Evolutionary conservation across 257 asterid genomes (phyloP).

Genomic region (Fraxinus americana): DNA sequence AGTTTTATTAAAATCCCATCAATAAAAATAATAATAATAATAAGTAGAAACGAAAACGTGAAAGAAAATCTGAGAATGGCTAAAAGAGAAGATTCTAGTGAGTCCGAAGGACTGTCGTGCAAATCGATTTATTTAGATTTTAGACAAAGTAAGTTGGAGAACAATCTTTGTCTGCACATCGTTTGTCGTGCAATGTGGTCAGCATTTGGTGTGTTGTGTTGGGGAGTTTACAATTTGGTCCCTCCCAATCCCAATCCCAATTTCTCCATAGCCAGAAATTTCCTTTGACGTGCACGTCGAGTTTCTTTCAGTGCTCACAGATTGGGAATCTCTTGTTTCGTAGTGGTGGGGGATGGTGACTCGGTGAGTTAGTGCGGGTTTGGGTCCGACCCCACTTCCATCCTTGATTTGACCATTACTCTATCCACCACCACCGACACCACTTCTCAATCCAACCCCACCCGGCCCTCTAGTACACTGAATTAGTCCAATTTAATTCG

Average conservation of each 20-base stretch:
- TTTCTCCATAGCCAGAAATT: slow-evolving; percentile 14
- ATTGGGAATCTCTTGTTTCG: slow-evolving; percentile 42
- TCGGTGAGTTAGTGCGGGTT: neutral
- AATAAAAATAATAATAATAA: neutral
- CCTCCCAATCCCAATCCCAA: slow-evolving; percentile 25
- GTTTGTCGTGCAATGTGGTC: slow-evolving; percentile 30
- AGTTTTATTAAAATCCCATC: neutral
- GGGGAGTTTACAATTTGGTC: slow-evolving; percentile 49
- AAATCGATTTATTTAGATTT: neutral
- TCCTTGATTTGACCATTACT: slow-evolving; percentile 28
- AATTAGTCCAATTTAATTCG: neutral
- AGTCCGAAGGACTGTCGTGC: neutral
- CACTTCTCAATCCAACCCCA: neutral
- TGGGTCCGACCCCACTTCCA: slow-evolving; percentile 18
- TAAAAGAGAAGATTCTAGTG: neutral
- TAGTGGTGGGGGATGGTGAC: slow-evolving; percentile 20
- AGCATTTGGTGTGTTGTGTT: slow-evolving; percentile 22
- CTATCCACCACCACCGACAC: neutral
- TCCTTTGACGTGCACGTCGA: slow-evolving; percentile 31
- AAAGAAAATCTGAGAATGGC: neutral
- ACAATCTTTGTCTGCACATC: slow-evolving; percentile 42
- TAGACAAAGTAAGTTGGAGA: slow-evolving; percentile 31
- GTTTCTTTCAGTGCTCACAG: slow-evolving; percentile 38
- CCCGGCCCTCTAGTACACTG: neutral
- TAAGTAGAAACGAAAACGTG: neutral